phyloP scores from a whole-genome alignment of 1,284 basidiomycete genomes.

The Phylloporus sp. region DNA sequence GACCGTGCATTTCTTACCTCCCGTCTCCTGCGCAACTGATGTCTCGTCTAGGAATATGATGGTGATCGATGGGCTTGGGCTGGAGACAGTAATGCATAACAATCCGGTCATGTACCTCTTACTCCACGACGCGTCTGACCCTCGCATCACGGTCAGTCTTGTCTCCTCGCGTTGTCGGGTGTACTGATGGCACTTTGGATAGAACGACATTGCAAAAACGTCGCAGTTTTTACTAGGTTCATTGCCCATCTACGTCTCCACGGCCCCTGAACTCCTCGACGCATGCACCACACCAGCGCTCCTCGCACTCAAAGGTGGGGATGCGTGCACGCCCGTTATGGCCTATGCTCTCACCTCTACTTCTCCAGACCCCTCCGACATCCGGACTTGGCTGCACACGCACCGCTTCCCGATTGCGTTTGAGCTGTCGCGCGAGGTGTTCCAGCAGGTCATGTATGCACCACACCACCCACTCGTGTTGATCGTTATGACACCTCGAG shows the following conservation, averaged over 20 bases:
- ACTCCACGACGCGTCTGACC: conserved; percentile 63
- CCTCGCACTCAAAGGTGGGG: conserved; percentile 79
- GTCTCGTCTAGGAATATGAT: conserved; percentile 47
- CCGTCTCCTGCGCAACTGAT: conserved; percentile 13
- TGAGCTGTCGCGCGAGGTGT: conserved; percentile 78
- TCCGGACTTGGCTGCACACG: conserved; percentile 63
- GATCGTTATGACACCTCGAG: conserved; percentile 61
- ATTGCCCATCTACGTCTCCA: conserved; percentile 70
- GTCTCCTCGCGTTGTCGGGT: neutral
- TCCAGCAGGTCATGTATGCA: conserved; percentile 84
- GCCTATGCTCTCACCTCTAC: conserved; percentile 39
- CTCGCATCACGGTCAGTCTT: conserved; percentile 43
- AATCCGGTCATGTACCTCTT: conserved; percentile 80
- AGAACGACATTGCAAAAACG: conserved; percentile 58
- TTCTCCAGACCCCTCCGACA: conserved; percentile 39
- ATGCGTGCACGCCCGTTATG: conserved; percentile 50
- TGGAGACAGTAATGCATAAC: conserved; percentile 59
- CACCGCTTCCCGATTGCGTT: conserved; percentile 76
- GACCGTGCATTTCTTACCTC: conserved; percentile 58
- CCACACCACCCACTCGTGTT: conserved; percentile 79
- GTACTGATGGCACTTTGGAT: neutral
- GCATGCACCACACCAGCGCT: conserved; percentile 67
- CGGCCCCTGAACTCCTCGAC: conserved; percentile 53
- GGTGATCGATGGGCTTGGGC: conserved; percentile 57
- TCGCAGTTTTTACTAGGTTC: conserved; percentile 71